Percentiles rank a stretch among this genome's conserved stretches.
These are phyloP conservation scores for Curvularia verruculosa DNA, from an alignment of 2,329 filamentous ascomycete genomes.

Conservation along the genomic window DNA sequence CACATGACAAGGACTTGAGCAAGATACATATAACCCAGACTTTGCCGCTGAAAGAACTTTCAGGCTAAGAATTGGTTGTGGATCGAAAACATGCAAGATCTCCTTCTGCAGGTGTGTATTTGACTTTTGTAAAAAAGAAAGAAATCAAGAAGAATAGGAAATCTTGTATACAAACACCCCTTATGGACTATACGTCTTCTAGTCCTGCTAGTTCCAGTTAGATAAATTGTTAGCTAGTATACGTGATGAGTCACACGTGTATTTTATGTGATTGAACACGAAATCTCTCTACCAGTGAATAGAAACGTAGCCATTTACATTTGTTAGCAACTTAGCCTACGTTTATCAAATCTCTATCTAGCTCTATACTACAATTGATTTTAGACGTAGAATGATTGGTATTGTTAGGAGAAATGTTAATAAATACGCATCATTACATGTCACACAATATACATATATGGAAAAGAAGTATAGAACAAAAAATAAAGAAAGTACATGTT, in stretches of 20 bases:
- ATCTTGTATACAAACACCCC: too few relatives aligned
- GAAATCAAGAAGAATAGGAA: too few relatives aligned
- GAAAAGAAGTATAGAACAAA: constrained; percentile 5
- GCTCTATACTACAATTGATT: constrained; percentile 15
- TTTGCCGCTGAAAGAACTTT: constrained; percentile 27
- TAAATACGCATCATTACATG: constrained; percentile 15
- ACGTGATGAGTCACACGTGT: too few relatives aligned
- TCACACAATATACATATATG: constrained; percentile 6
- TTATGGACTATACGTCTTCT: too few relatives aligned
- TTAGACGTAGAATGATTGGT: constrained; percentile 19
- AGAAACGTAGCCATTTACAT: too few relatives aligned
- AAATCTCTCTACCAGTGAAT: too few relatives aligned
- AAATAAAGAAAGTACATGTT: constrained; percentile 5
- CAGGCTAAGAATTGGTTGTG: constrained; percentile 28
- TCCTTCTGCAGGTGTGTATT: too few relatives aligned
- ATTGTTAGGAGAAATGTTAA: constrained; percentile 15
- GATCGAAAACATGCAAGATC: neutral
- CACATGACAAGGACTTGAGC: constrained; percentile 13
- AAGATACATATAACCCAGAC: constrained; percentile 10
- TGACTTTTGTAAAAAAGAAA: too few relatives aligned
- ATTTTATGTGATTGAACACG: too few relatives aligned
- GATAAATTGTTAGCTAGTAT: too few relatives aligned
- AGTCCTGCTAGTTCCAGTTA: too few relatives aligned
- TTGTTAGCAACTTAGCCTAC: constrained; percentile 10
- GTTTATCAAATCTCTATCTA: constrained; percentile 19